These are phyloP conservation scores for Phytophthora niederhauseri DNA, from an alignment of 352 stramenopile species.

Conservation along the genomic window DNA sequence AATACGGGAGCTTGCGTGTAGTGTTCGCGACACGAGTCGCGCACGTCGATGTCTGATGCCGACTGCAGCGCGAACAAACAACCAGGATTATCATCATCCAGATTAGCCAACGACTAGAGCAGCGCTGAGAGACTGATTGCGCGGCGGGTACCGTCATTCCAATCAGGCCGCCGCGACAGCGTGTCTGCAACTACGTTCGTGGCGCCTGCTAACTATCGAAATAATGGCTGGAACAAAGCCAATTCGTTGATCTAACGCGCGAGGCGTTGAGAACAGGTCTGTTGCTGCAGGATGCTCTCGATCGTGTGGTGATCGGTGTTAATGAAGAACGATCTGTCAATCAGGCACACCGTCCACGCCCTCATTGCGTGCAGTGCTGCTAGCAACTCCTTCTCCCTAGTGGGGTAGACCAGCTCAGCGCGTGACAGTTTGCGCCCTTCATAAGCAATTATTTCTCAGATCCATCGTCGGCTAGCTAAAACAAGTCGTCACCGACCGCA, in stretches of 20 bases:
- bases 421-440: neutral
- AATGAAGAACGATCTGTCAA: neutral
- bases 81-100: neutral
- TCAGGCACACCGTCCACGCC: neutral
- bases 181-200: conserved; percentile 4
- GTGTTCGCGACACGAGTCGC: neutral
- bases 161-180: neutral
- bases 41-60: neutral
- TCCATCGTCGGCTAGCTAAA: neutral
- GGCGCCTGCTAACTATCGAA: neutral
- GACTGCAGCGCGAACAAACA: neutral
- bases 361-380: conserved; percentile 2
- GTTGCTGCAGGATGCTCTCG: neutral
- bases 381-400: neutral
- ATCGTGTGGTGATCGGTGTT: neutral
- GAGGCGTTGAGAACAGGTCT: neutral
- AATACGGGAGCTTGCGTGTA: neutral
- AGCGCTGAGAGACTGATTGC: neutral
- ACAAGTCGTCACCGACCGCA: neutral
- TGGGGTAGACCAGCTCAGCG: neutral
- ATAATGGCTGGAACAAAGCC: neutral
- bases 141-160: neutral
- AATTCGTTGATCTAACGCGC: neutral
- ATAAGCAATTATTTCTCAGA: no score
- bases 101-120: neutral